Base-by-base conservation (phyloP, 192 early-diverging fungal species). In the Dimargaris xerosporica region DNA sequence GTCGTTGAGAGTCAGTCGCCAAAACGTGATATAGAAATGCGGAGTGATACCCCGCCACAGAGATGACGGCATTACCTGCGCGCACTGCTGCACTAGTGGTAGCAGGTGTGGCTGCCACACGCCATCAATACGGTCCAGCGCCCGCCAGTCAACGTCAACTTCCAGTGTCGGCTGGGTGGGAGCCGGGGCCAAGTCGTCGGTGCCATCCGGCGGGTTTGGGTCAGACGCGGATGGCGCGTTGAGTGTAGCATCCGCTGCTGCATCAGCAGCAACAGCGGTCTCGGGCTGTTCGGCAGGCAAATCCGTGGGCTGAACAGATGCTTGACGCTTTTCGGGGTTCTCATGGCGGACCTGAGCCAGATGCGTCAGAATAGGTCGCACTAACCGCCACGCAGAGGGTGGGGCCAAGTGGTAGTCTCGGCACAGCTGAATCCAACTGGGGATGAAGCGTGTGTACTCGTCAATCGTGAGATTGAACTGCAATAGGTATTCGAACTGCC, bases 1-100 rank as follows among this genome's bases (percentile, higher is more conserved):
- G 64, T 93, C 90, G 65, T 85, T 85, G 5, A 91, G 64, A 5
- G 71, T 67, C 13, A 93, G 67, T 44, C 85, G 84, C 90, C 90
- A 93, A 64, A 91, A 93, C 0, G 80, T 81, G 10, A 77, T 71
- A 66, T 83, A 93, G 60, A 91, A 93, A 23, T 82, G 70, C 0
- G 87, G 80, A 7, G 67, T 76, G 53, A 79, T 21, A 9, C 26
- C n/a, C n/a, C 43, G 16, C 58, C 58, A 60, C 28, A 60, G 16
- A 19, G 17, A 21, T 26, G 16, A 4, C 12, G 58, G 58, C 41
- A 60, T 21, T 3, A 60, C 41, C 2, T 60, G n/a, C n/a, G 16
- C 12, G 43, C 30, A 41, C 26, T 60, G 58, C 5, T 60, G 16
- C 19, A 25, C 34, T 11, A 60, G 34, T 6, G 58, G 66, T 60